phyloP scores from a whole-genome alignment of 1,284 basidiomycete genomes.

The Fistulinella cinereoalba region DNA sequence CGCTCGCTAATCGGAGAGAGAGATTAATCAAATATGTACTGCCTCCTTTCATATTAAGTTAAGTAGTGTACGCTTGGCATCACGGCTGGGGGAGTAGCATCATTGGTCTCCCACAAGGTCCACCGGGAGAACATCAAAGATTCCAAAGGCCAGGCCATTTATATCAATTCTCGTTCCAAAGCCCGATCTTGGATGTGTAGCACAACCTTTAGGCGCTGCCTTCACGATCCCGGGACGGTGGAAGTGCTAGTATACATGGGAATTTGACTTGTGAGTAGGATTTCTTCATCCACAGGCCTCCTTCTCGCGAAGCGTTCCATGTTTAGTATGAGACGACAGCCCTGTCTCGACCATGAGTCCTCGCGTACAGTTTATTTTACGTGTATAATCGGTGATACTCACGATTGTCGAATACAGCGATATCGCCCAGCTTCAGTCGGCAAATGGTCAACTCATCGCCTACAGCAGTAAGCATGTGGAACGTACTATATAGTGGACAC shows the following conservation, averaged over 20 bases:
- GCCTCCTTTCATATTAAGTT: too few species aligned
- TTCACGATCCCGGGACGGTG: neutral
- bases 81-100: too few species aligned
- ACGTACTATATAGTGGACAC: conserved; percentile 10
- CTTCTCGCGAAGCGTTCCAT: conserved; percentile 16
- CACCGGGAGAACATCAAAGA: too few species aligned
- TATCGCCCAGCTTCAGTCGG: conserved; percentile 10
- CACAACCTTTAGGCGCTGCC: neutral
- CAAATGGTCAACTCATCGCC: conserved; percentile 2
- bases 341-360: conserved; percentile 7
- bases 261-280: conserved; percentile 14
- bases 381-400: neutral
- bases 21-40: too few species aligned
- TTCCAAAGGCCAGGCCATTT: too few species aligned
- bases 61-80: too few species aligned
- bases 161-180: neutral
- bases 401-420: conserved; percentile 15
- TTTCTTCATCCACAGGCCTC: conserved; percentile 4
- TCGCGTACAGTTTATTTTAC: neutral
- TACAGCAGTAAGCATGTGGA: neutral
- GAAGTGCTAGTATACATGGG: too few species aligned
- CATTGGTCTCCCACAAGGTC: too few species aligned
- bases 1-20: too few species aligned
- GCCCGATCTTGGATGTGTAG: neutral
- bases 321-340: conserved; percentile 16